Evolutionary conservation across 2,329 filamentous ascomycete species (phyloP), one percentile per base, ranked within the genome.

Genomic region (Nemania diffusa): DNA sequence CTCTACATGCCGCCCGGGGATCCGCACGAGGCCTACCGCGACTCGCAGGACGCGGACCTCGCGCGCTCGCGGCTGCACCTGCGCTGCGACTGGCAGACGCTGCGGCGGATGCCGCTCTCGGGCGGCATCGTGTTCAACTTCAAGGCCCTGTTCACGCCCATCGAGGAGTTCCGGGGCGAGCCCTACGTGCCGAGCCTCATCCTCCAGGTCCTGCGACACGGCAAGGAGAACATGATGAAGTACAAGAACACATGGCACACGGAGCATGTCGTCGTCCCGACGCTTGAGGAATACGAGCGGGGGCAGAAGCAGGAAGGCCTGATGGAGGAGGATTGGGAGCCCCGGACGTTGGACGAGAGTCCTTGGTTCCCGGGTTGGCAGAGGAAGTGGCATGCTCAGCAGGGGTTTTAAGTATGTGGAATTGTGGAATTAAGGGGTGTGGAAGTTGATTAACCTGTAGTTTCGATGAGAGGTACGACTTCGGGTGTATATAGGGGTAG

Each of bases 41-140:
- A 83, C 0, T 76, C 80, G 0, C 91, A 94, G 69, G 82, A 87
- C 53, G 80, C 84, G 0, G 79, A 81, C 22, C 81, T 95, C 5
- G 80, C 79, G 0, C 75, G 88, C 1, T 83, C 87, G 0, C 86
- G 92, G 37, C 83, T 92, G 69, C 82, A 91, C 68, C 81, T 97
- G 1, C 87, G 93, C 4, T 92, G 96, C 1, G 93, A 97, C 78
- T 97, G 93, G 92, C 94, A 97, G 79, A 97, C 93, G 0, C 81
- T 97, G 3, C 88, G 93, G 1, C 87, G 93, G 2, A 81, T 97
- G 0, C 93, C 93, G 0, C 82, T 97, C 0, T 93, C 91, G 0
- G 92, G 87, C 0, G 90, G 86, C 0, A 82, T 97, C 1, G 87
- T 93, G 0, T 97, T 97, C 82, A 97, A 96, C 78, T 97, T 95